Evolutionary conservation across 2,329 filamentous ascomycete genomes (phyloP), one percentile per base, ranked within the genome.

Genomic region (Thelonectria blattea): DNA sequence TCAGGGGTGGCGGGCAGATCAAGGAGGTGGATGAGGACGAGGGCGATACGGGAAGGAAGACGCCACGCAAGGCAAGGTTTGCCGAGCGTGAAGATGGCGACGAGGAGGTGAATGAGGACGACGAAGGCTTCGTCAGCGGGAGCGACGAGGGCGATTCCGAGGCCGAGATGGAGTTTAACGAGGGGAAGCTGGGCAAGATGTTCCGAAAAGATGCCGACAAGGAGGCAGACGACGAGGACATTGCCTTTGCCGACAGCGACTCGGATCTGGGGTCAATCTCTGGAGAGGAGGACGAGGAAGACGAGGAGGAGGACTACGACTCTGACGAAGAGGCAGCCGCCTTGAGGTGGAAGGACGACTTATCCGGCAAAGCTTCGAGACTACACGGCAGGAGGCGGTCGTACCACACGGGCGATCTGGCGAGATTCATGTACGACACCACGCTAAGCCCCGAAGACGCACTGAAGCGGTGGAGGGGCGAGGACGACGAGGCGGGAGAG

Each of bases 161-260:
- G 15, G 81, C 80, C 14, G 85, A 86, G 47, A 74, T 76, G 2
- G 86, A 88, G 60, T 87, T 88, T 56, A 80, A 82, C 47, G 85
- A 88, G 61, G 78, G 80, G 47, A 88, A 84, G 65, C 74, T 88
- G 8, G 87, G 87, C 64, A 87, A 82, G 63, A 80, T 88, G 71
- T 89, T 89, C 73, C 80, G 80, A 53, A 82, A 82, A 57, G 76
- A 80, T 7, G 72, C 74, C 15, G 83, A 85, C 34, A 80, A 81
- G 53, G 80, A 84, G 39, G 82, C 73, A 20, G 81, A 80, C 11
- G 85, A 87, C 22, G 91, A 88, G 30, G 92, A 97, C 56, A 71
- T 98, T 58, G 92, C 88, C 1, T 99, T 97, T 79, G 95, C 95
- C 14, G 95, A 99, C 72, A 97, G 92, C 71, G 96, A 99, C 75